Percentiles rank a stretch among this genome's conserved stretches.
phyloP scores from a whole-genome alignment of 495 filamentous ascomycete species.

The Neurospora sp. region DNA sequence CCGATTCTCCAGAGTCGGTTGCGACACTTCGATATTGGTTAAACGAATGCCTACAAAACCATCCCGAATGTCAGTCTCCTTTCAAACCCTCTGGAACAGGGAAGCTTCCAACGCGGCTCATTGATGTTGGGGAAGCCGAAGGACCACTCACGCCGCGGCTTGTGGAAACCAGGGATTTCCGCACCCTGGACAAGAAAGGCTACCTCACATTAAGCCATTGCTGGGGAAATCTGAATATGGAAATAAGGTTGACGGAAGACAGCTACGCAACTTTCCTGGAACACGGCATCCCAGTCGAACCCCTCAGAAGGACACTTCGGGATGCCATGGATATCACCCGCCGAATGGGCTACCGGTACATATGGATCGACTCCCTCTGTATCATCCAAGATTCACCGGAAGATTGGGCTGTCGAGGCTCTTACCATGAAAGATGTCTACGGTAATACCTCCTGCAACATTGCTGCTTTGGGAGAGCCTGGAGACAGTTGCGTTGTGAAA shows the following conservation, averaged over 20 bases:
- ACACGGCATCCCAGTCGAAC: background rate
- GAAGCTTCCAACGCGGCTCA: background rate
- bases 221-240: background rate
- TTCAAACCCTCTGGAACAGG: background rate
- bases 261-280: background rate
- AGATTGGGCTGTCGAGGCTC: background rate
- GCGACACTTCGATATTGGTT: background rate
- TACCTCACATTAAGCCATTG: background rate
- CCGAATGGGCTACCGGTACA: conserved; percentile 11
- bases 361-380: conserved; percentile 27
- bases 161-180: background rate
- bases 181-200: background rate
- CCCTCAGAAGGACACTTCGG: background rate
- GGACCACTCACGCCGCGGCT: background rate
- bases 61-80: background rate
- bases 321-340: conserved; percentile 14
- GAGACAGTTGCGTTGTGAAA: background rate
- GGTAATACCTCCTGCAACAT: background rate
- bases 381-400: conserved; percentile 18
- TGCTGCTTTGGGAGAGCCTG: background rate
- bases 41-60: background rate
- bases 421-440: background rate
- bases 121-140: background rate
- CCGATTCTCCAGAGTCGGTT: background rate
- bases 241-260: background rate